Evolutionary conservation across 768 basidiomycete species (phyloP).

Genomic region (Jaapia argillacea): DNA sequence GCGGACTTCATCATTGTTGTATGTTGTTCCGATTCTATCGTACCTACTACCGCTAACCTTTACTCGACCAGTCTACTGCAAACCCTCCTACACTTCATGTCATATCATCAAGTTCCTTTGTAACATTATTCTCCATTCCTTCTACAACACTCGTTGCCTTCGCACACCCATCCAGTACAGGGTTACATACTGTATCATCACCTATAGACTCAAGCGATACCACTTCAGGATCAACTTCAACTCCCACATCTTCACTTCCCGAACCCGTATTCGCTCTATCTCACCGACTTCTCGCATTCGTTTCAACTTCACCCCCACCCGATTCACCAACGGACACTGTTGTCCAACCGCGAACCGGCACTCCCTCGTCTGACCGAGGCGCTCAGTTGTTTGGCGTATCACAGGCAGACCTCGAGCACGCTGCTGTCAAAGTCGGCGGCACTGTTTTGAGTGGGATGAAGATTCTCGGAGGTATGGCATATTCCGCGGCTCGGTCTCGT

Average conservation of each 20-base stretch:
- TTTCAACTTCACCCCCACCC: conserved; percentile 23
- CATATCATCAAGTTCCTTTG: conserved; percentile 43
- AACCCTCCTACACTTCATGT: conserved; percentile 45
- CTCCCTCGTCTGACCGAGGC: conserved; percentile 11
- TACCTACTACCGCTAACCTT: conserved; percentile 2
- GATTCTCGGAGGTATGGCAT: conserved; percentile 51
- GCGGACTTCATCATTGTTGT: conserved; percentile 48
- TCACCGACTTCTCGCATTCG: conserved; percentile 53
- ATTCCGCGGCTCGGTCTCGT: conserved; percentile 33
- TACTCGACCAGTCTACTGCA: conserved; percentile 53
- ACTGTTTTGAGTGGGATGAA: conserved; percentile 56
- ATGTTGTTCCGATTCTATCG: conserved; percentile 16
- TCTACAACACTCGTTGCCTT: conserved; percentile 36
- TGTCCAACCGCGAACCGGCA: too few species aligned
- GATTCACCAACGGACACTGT: conserved; percentile 11
- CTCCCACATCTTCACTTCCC: conserved; percentile 12
- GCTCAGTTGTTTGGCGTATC: conserved; percentile 21
- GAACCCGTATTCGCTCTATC: conserved; percentile 53
- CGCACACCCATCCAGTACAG: conserved; percentile 12
- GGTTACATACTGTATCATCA: conserved; percentile 24
- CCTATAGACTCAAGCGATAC: conserved; percentile 23
- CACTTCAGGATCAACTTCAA: conserved; percentile 8
- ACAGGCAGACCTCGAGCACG: conserved; percentile 40
- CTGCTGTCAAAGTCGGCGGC: conserved; percentile 51
- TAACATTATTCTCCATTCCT: conserved; percentile 38